Conservation (phyloP, 345 rosid genomes). For the Syzygium aqueum region DNA sequence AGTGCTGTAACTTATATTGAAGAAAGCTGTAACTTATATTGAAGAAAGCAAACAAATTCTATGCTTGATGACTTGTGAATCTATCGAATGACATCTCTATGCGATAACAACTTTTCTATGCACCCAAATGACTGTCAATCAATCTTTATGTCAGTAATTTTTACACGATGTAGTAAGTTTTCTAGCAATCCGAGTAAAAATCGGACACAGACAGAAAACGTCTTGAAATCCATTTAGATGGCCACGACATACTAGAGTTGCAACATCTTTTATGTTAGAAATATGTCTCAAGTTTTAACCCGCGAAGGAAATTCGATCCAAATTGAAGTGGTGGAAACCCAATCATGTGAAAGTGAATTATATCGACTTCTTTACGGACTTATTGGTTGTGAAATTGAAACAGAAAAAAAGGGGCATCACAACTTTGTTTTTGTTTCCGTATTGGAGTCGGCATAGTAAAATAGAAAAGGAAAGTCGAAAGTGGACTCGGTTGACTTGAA, state of each 20-base stretch:
- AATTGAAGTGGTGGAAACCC: no score
- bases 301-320: no score
- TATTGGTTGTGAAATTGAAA: no score
- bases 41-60: neutral
- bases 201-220: neutral
- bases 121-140: neutral
- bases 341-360: neutral
- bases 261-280: no score
- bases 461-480: no score
- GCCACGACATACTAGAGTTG: neutral
- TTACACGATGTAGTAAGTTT: neutral
- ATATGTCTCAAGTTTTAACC: no score
- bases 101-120: rapidly evolving
- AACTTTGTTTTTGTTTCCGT: no score
- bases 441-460: no score
- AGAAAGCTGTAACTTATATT: neutral
- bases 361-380: neutral
- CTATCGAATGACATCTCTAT: neutral
- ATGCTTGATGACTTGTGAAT: neutral
- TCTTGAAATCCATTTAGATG: no score
- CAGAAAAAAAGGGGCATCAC: no score
- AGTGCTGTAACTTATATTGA: neutral
- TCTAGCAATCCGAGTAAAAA: neutral
- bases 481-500: no score
- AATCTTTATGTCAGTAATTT: neutral